Evolutionary conservation across 2,329 filamentous ascomycete genomes (phyloP), one percentile per base, ranked within the genome.

Genomic region (Alternaria burnsii): DNA sequence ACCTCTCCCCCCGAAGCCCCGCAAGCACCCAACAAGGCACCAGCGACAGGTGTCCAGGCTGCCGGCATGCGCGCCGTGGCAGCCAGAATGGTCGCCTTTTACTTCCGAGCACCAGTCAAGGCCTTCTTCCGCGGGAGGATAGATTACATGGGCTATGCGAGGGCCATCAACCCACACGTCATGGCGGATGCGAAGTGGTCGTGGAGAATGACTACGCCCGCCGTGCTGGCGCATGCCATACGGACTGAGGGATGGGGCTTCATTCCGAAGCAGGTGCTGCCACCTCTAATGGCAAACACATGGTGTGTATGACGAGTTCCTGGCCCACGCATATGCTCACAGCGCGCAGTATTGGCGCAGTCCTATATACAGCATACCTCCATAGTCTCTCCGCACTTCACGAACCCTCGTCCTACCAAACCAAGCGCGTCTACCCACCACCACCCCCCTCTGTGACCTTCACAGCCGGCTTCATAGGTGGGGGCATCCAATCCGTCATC

Each of bases 71-170:
- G 94, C 47, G 94, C 93, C 28, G 78, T 97, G 64, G 94, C 90
- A 70, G 91, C 92, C 8, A 91, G 96, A 75, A 84, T 93, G 71
- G 86, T 97, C 55, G 90, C 93, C 24, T 97, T 97, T 71, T 97
- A 97, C 63, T 97, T 97, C 76, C 86, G 93, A 58, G 92, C 93
- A 0, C 94, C 94, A 1, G 91, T 93, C 54, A 97, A 97, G 80
- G 91, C 93, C 16, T 97, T 97, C 76, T 97, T 97, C 80, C 88
- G 92, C 62, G 94, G 92, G 1, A 84, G 94, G 59, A 93, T 97
- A 65, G 94, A 97, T 82, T 97, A 93, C 76, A 84, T 84, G 61
- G 86, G 86, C 55, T 88, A 88, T 79, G 87, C 87, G 26, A 80
- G 86, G 75, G 87, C 87, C 59, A 87, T 89, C 71, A 88, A 87